Conservation (phyloP, 208 protist genomes). For the Naegleria gruberi region DNA sequence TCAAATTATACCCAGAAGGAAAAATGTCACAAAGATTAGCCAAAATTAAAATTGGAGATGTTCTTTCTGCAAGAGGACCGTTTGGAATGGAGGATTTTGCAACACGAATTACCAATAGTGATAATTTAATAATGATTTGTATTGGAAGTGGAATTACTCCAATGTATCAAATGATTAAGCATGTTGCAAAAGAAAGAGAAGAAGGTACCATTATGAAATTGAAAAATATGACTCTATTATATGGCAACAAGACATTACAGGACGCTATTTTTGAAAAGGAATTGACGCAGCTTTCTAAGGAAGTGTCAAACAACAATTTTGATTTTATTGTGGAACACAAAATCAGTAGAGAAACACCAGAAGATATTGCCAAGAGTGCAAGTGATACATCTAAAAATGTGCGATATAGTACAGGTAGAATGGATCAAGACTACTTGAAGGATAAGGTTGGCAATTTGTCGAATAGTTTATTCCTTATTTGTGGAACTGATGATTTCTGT, state of each 20-base stretch:
- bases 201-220: not conserved
- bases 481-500: not conserved
- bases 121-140: not conserved
- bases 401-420: not conserved
- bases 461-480: not conserved
- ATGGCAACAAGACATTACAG: not conserved
- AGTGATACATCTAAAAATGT: not conserved
- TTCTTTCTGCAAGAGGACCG: not conserved
- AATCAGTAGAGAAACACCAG: not conserved
- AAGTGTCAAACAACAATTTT: not conserved
- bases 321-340: not conserved
- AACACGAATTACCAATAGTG: too few species aligned
- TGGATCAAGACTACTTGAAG: not conserved
- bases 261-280: not conserved
- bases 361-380: not conserved
- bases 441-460: not conserved
- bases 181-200: not conserved
- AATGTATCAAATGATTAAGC: slow-evolving; percentile 75
- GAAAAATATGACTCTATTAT: not conserved
- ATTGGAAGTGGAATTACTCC: slow-evolving; percentile 71
- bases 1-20: slow-evolving; percentile 61
- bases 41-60: slow-evolving; percentile 66
- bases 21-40: slow-evolving; percentile 70
- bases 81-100: not conserved
- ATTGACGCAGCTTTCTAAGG: not conserved